Evolutionary conservation across 2,329 filamentous ascomycete genomes (phyloP), one percentile per base, ranked within the genome.

Genomic region (Ustilaginoidea virens): DNA sequence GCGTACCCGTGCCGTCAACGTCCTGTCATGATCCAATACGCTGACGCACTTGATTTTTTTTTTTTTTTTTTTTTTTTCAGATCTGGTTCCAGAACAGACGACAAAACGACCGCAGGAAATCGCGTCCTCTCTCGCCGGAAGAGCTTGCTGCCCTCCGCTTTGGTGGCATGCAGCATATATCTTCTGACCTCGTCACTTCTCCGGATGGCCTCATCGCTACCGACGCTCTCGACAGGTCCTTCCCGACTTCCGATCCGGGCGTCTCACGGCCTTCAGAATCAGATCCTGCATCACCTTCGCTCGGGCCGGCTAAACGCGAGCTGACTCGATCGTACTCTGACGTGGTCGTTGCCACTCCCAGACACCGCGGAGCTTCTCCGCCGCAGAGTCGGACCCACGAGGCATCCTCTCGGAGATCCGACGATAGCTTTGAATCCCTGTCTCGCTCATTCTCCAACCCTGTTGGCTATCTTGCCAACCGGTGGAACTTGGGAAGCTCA

Each of bases 21-120:
- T 16, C 13, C 18, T 12, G 17, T 19, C 11, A 18, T 27, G 15
- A 18, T 19, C 7, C 5, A 12, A 16, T 13, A 16, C 18, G 10
- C 8, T n/a, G n/a, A n/a, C n/a, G n/a, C n/a, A n/a, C n/a, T n/a
- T n/a, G n/a, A n/a, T n/a, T n/a, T n/a, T n/a, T n/a, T n/a, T n/a
- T n/a, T n/a, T n/a, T n/a, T n/a, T n/a, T n/a, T n/a, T n/a, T n/a
- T n/a, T n/a, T n/a, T n/a, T n/a, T n/a, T n/a, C 33, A 94, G 87
- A 93, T 94, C 43, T 96, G 87, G 87, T 94, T 94, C 56, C 87
- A 94, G 48, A 94, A 94, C 47, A 74, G 85, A 46, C 71, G 87
- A 39, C 87, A 96, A 53, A 93, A 92, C 53, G 82, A 92, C 51
- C 72, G 87, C 43, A 73, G 87, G 40, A 92, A 87, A 59, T 83